These are phyloP conservation scores for Glutinoglossum americanum DNA, from an alignment of 495 filamentous ascomycete genomes.

Conservation along the genomic window DNA sequence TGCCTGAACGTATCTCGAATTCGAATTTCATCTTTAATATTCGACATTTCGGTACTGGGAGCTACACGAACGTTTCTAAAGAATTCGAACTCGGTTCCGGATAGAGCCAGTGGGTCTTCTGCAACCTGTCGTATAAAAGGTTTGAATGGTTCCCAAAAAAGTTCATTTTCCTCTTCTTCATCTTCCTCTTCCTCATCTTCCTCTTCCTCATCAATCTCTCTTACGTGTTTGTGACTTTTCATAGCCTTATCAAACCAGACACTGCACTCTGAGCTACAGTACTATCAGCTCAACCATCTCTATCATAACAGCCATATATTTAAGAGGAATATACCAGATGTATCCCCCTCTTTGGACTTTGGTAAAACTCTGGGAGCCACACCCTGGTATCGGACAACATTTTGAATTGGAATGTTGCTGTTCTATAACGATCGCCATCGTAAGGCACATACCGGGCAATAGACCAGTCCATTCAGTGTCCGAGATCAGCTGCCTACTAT, in stretches of 20 bases:
- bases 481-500: slow-evolving; percentile 4
- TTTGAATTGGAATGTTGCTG: not conserved
- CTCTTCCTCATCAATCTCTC: not conserved
- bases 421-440: slow-evolving; percentile 8
- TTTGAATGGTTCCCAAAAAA: too few relatives aligned
- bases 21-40: slow-evolving; percentile 63
- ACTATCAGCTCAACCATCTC: not conserved
- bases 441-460: slow-evolving; percentile 7
- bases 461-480: not conserved
- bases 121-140: too few relatives aligned
- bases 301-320: not conserved
- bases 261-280: not conserved
- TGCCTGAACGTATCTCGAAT: slow-evolving; percentile 55
- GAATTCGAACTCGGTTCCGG: too few relatives aligned
- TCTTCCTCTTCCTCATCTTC: not conserved
- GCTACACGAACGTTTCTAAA: too few relatives aligned
- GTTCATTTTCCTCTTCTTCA: not conserved
- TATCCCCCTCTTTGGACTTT: not conserved
- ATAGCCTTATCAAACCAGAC: not conserved
- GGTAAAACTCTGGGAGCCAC: not conserved
- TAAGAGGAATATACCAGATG: not conserved
- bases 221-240: not conserved
- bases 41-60: slow-evolving; percentile 21
- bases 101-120: too few relatives aligned
- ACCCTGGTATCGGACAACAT: not conserved